Percentiles rank a stretch among this genome's conserved stretches.
Evolutionary conservation across 192 early-diverging fungal genomes (phyloP).

Genomic region (Backusella liffmaniae): DNA sequence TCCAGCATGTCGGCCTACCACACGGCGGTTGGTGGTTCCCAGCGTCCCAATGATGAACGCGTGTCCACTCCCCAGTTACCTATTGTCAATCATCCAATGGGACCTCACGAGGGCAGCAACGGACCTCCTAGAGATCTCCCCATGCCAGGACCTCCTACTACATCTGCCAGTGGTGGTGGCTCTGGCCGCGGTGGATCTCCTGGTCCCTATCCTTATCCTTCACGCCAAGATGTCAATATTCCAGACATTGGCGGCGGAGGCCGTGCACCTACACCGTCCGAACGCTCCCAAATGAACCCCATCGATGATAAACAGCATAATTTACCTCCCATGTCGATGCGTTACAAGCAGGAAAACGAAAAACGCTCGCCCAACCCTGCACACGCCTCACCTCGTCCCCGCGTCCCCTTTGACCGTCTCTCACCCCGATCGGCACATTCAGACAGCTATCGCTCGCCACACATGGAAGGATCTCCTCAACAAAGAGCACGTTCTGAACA

Average conservation of each 20-base stretch:
- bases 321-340: conserved; percentile 17
- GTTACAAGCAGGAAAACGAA: neutral
- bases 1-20: too few species aligned
- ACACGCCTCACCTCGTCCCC: conserved; percentile 17
- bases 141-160: neutral
- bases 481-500: too few species aligned
- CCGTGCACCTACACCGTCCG: conserved; percentile 31
- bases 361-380: conserved; percentile 17
- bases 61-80: too few species aligned
- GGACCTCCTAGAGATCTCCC: too few species aligned
- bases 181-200: conserved; percentile 12
- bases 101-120: neutral
- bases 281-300: conserved; percentile 34
- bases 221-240: conserved; percentile 28
- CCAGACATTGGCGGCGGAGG: conserved; percentile 33
- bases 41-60: too few species aligned
- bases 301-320: conserved; percentile 14
- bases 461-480: too few species aligned
- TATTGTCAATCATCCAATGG: too few species aligned
- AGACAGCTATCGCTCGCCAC: conserved; percentile 1
- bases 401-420: neutral
- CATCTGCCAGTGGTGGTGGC: neutral
- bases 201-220: conserved; percentile 14
- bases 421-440: conserved; percentile 7
- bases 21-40: too few species aligned